Conservation (phyloP, 1,284 basidiomycete species). For the Mixia osmundae region DNA sequence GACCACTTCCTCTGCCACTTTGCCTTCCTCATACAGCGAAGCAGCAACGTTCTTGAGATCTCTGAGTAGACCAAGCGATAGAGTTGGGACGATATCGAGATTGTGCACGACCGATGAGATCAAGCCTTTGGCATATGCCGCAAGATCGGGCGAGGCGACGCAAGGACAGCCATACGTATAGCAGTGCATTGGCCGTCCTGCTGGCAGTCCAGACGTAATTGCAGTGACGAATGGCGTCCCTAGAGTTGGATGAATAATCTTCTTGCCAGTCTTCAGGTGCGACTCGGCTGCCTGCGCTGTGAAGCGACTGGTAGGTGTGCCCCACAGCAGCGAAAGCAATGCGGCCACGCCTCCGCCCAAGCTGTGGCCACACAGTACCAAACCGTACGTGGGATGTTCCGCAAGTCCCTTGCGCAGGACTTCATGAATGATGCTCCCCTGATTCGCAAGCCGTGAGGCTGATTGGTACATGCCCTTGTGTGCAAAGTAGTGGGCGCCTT, state of each 20-base stretch:
- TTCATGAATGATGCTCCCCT: conserved; percentile 25
- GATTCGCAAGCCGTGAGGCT: conserved; percentile 23
- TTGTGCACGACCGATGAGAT: conserved; percentile 27
- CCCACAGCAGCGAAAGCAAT: conserved; percentile 21
- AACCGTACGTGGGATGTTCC: conserved; percentile 26
- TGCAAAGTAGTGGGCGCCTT: conserved; percentile 24
- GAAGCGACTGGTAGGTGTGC: conserved; percentile 19
- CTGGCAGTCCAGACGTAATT: conserved; percentile 24
- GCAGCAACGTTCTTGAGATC: conserved; percentile 28
- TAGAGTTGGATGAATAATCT: conserved; percentile 23
- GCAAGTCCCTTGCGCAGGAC: conserved; percentile 24
- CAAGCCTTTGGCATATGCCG: conserved; percentile 24
- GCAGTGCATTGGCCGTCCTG: conserved; percentile 27
- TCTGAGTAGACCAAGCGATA: conserved; percentile 27
- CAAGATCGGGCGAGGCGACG: conserved; percentile 26
- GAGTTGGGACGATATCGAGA: conserved; percentile 23
- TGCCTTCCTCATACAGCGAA: conserved; percentile 24
- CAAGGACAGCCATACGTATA: conserved; percentile 26
- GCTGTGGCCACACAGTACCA: conserved; percentile 24
- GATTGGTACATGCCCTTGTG: conserved; percentile 30
- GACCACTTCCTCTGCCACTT: conserved; percentile 28
- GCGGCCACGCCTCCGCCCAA: conserved; percentile 29
- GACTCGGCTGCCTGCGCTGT: too few relatives aligned
- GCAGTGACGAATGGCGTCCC: conserved; percentile 28
- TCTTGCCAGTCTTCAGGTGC: too few relatives aligned